Conservation (phyloP, 179 eudicot species). For the Patellifolia procumbens region DNA sequence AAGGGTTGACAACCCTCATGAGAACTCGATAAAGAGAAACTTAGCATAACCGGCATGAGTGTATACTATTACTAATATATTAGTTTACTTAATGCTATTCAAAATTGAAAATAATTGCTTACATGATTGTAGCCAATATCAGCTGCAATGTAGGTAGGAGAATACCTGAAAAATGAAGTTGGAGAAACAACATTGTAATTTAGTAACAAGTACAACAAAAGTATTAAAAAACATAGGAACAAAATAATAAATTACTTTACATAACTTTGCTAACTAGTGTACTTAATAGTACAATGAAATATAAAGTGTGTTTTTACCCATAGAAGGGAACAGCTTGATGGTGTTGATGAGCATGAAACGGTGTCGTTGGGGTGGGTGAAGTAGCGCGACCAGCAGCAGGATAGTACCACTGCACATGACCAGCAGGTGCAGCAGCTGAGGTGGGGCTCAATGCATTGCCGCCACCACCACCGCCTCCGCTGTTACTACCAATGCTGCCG, state of each 20-base stretch:
- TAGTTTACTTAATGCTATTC: neutral
- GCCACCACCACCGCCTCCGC: neutral
- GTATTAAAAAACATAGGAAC: neutral
- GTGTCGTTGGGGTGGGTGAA: slow-evolving; percentile 27
- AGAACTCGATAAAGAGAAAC: too few relatives aligned
- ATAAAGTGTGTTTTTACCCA: slow-evolving; percentile 34
- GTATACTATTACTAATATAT: too few relatives aligned
- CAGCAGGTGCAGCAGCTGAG: slow-evolving; percentile 36
- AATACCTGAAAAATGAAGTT: slow-evolving; percentile 44
- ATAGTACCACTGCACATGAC: slow-evolving; percentile 76
- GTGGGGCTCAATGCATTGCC: slow-evolving; percentile 47
- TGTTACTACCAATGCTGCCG: slow-evolving; percentile 7
- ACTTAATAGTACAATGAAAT: neutral
- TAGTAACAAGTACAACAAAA: neutral
- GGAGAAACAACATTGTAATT: neutral
- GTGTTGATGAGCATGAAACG: slow-evolving; percentile 49
- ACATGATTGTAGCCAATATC: slow-evolving; percentile 56
- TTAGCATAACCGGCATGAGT: too few relatives aligned
- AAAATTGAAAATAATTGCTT: slow-evolving; percentile 2
- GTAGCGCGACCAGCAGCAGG: slow-evolving; percentile 44
- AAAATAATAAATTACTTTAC: neutral
- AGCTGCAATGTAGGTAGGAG: slow-evolving; percentile 63
- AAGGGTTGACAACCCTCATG: too few relatives aligned
- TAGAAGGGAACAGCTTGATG: slow-evolving; percentile 66
- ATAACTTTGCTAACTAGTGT: too few relatives aligned